These are phyloP conservation scores for Elymus sibiricus DNA, from an alignment of 176 grass and related monocot species.

Conservation along the genomic window DNA sequence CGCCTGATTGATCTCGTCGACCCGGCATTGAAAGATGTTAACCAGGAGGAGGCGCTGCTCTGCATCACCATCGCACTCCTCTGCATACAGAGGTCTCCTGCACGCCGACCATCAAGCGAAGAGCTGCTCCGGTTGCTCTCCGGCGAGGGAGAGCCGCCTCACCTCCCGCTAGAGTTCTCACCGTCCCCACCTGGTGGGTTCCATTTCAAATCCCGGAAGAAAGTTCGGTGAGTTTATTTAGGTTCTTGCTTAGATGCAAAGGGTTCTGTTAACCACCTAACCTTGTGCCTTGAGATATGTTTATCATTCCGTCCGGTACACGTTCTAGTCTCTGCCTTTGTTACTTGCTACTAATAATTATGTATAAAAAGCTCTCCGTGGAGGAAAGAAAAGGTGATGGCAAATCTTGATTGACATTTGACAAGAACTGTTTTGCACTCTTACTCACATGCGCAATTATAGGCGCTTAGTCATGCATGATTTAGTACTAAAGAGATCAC, in stretches of 20 bases:
- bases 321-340: constrained; percentile 5
- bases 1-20: constrained; percentile 69
- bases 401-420: constrained; percentile 19
- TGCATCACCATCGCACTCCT: constrained; percentile 68
- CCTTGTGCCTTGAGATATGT: constrained; percentile 17
- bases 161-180: constrained; percentile 63
- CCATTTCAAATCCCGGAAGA: constrained; percentile 60
- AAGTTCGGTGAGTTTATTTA: constrained; percentile 52
- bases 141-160: constrained; percentile 46
- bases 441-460: constrained; percentile 24
- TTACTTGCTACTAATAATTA: neutral
- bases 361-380: constrained; percentile 21
- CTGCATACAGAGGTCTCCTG: constrained; percentile 70
- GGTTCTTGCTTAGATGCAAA: constrained; percentile 12
- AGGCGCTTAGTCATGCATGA: neutral
- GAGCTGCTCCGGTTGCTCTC: constrained; percentile 62
- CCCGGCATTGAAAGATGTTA: constrained; percentile 46
- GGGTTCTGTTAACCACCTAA: constrained; percentile 18
- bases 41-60: constrained; percentile 62
- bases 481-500: constrained; percentile 1
- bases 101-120: constrained; percentile 45
- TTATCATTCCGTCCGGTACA: neutral
- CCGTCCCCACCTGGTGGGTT: constrained; percentile 57
- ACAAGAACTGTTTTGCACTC: neutral
- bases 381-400: neutral